Evolutionary conservation across 305 asterid species (phyloP).

Genomic region (Salvia sclarea): DNA sequence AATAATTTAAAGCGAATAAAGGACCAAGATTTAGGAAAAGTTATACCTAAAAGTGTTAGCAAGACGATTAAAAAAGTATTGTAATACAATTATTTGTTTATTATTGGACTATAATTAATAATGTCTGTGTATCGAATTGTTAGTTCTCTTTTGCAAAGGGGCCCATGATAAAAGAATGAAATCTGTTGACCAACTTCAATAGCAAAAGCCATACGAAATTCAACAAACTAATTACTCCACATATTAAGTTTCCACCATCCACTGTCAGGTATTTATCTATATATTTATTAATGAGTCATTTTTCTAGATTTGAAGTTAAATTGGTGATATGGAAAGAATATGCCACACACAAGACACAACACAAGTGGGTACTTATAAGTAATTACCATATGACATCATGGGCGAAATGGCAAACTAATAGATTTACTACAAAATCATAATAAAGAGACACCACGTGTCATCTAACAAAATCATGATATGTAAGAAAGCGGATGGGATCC

Average conservation of each 20-base stretch:
- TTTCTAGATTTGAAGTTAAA: background rate
- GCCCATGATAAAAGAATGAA: background rate
- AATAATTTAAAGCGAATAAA: background rate
- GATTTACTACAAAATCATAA: no score
- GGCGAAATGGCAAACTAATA: no score
- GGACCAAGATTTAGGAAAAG: constrained; percentile 12
- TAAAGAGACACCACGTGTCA: no score
- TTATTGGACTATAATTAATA: background rate
- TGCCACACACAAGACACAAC: no score
- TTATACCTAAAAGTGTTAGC: constrained; percentile 7
- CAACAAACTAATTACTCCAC: background rate
- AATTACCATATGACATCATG: no score
- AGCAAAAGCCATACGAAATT: background rate
- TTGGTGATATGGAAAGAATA: no score
- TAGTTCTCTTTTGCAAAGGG: background rate
- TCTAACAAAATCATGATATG: no score
- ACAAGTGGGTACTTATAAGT: no score
- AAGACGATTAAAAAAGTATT: background rate
- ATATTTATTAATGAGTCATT: background rate
- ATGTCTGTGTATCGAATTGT: background rate
- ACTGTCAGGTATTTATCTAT: background rate
- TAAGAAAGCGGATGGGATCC: no score
- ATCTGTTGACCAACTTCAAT: background rate
- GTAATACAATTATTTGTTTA: background rate
- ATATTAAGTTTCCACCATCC: background rate